A percentile compares a stretch with the other conserved stretches of the same genome.
phyloP scores from a whole-genome alignment of 352 stramenopile genomes.

The Albugo candida region DNA sequence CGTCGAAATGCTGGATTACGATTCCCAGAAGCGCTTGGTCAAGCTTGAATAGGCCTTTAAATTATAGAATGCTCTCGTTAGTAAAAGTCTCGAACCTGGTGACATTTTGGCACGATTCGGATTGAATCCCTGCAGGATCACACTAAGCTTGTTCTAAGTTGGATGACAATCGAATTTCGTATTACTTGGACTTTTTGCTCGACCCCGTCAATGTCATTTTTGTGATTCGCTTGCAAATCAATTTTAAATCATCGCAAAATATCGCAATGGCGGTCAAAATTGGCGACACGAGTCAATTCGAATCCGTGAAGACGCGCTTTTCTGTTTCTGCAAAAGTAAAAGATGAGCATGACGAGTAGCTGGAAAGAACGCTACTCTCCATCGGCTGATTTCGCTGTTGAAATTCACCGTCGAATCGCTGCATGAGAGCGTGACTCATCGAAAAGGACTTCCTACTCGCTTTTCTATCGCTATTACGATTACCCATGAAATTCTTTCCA shows the following conservation, averaged over 20 bases:
- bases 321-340: conserved; percentile 20
- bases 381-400: conserved; percentile 22
- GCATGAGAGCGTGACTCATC: conserved; percentile 35
- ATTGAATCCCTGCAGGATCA: conserved; percentile 31
- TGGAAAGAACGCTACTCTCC: conserved; percentile 3
- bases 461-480: conserved; percentile 50
- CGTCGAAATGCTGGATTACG: conserved; percentile 20
- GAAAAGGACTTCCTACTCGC: conserved; percentile 48
- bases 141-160: conserved; percentile 20
- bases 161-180: conserved; percentile 13
- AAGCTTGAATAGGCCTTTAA: conserved; percentile 23
- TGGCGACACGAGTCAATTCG: conserved; percentile 50
- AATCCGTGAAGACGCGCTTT: conserved; percentile 35
- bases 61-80: conserved; percentile 12
- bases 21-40: conserved; percentile 18
- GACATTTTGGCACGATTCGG: conserved; percentile 30
- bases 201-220: conserved; percentile 24
- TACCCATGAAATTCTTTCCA: conserved; percentile 30
- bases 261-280: conserved; percentile 15
- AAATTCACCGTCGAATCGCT: conserved; percentile 35
- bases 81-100: conserved; percentile 34
- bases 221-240: conserved; percentile 31
- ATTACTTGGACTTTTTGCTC: conserved; percentile 25
- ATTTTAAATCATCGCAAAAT: conserved; percentile 31
- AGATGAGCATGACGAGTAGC: conserved; percentile 6